phyloP scores from a whole-genome alignment of 495 filamentous ascomycete species.

The Penicillium paxilli region DNA sequence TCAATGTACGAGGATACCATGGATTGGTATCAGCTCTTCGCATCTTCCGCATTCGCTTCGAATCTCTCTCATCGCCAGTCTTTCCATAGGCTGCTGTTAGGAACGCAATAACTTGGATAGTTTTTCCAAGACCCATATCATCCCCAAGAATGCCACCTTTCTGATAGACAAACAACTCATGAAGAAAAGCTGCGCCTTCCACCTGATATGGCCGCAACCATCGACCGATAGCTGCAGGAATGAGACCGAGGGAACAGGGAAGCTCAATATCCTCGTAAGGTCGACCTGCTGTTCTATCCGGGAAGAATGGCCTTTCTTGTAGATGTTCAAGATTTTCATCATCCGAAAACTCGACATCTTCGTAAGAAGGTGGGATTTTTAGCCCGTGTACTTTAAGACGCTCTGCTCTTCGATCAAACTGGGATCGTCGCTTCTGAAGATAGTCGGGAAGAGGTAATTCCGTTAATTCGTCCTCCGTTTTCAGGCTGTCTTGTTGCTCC shows the following conservation, averaged over 20 bases:
- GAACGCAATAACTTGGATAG: conserved; percentile 94
- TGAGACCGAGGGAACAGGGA: conserved; percentile 73
- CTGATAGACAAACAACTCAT: conserved; percentile 88
- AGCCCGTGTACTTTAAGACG: conserved; percentile 66
- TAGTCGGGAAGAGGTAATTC: conserved; percentile 59
- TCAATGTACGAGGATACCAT: conserved; percentile 88
- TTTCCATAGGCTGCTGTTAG: conserved; percentile 93
- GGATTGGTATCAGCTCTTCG: conserved; percentile 49
- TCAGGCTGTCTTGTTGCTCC: conserved; percentile 43
- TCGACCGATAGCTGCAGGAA: conserved; percentile 89
- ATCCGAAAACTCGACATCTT: conserved; percentile 84
- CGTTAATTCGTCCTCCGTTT: conserved; percentile 57
- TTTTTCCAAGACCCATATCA: conserved; percentile 98
- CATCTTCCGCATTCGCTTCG: conserved; percentile 90
- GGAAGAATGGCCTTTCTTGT: conserved; percentile 70
- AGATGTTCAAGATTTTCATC: conserved; percentile 66
- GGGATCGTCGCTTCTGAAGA: conserved; percentile 49
- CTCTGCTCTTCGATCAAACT: conserved; percentile 55
- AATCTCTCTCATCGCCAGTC: conserved; percentile 85
- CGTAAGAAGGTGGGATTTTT: conserved; percentile 76
- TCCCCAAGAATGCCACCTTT: conserved; percentile 89
- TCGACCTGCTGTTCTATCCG: conserved; percentile 57
- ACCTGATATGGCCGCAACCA: conserved; percentile 93
- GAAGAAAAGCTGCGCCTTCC: conserved; percentile 80
- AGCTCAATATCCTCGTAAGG: conserved; percentile 75